phyloP scores from a whole-genome alignment of 2,329 filamentous ascomycete species.

The Xylariaceae sp. region DNA sequence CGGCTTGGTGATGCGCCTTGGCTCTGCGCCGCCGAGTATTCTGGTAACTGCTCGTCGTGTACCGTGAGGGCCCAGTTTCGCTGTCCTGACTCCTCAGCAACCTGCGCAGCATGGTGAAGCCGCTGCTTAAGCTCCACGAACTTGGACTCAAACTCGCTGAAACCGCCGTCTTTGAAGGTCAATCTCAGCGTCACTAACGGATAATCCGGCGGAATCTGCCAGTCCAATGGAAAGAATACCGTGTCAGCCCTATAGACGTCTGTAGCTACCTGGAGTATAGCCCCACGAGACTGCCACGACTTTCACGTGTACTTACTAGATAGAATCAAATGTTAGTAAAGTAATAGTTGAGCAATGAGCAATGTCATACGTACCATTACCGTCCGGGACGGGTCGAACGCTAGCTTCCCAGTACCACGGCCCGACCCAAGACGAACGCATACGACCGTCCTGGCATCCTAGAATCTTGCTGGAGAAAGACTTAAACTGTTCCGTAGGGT shows the following conservation, averaged over 20 bases:
- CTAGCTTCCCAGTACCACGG: slow-evolving; percentile 84
- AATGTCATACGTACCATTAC: too few species aligned
- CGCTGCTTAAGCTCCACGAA: slow-evolving; percentile 85
- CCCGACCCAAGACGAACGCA: slow-evolving; percentile 86
- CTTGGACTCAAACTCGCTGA: slow-evolving; percentile 79
- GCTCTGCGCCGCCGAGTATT: slow-evolving; percentile 65
- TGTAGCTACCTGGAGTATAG: too few species aligned
- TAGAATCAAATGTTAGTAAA: too few species aligned
- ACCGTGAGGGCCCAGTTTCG: slow-evolving; percentile 50
- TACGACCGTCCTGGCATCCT: slow-evolving; percentile 80
- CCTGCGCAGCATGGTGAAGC: slow-evolving; percentile 73
- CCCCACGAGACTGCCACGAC: too few species aligned
- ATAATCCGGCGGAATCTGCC: slow-evolving; percentile 70
- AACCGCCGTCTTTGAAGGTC: slow-evolving; percentile 92
- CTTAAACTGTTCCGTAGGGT: slow-evolving; percentile 65
- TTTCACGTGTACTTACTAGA: too few species aligned
- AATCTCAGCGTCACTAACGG: slow-evolving; percentile 75
- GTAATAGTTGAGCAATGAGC: too few species aligned
- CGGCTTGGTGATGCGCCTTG: slow-evolving; percentile 18
- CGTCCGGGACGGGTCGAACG: slow-evolving; percentile 76
- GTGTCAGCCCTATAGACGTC: too few species aligned
- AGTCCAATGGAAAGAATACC: too few species aligned
- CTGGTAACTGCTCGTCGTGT: slow-evolving; percentile 81
- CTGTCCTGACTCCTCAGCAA: slow-evolving; percentile 64
- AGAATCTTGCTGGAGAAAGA: slow-evolving; percentile 88